Evolutionary conservation across 192 early-diverging fungal genomes (phyloP).

Genomic region (Mortierella antarctica): DNA sequence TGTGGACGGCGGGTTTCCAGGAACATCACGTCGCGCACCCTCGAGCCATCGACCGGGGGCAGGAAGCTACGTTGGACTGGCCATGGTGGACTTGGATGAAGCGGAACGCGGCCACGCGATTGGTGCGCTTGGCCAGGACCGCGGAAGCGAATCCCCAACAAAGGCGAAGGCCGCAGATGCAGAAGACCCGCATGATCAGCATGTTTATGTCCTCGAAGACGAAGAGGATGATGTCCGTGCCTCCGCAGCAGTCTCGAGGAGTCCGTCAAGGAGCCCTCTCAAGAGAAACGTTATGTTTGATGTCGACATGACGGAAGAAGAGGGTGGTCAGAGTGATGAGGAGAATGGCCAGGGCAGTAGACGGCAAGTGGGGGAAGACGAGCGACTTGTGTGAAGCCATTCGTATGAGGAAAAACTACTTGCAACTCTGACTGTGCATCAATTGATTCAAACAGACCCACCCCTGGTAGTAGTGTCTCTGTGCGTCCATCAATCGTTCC

Average conservation of each 20-base stretch:
- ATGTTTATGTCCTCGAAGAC: constrained; percentile 36
- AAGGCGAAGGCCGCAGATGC: neutral
- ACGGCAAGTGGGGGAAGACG: too few species aligned
- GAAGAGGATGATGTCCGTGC: constrained; percentile 9
- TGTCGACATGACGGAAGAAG: constrained; percentile 2
- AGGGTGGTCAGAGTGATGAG: neutral
- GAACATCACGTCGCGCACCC: constrained; percentile 2
- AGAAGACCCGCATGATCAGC: neutral
- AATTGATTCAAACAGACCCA: too few species aligned
- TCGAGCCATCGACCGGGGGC: constrained; percentile 15
- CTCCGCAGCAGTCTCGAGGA: neutral
- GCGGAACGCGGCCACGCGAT: constrained; percentile 19
- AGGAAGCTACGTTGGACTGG: constrained; percentile 40
- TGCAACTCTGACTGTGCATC: too few species aligned
- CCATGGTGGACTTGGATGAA: constrained; percentile 43
- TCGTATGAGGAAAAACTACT: too few species aligned
- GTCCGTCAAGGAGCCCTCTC: constrained; percentile 3
- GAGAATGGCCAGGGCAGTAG: neutral
- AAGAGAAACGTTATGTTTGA: constrained; percentile 36
- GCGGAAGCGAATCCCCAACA: neutral
- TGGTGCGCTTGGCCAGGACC: neutral
- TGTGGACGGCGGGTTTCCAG: constrained; percentile 7
- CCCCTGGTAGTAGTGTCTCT: too few species aligned
- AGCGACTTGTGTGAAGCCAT: too few species aligned
- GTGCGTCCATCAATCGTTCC: too few species aligned